These are phyloP conservation scores for Pythium brassicae DNA, from an alignment of 352 stramenopile genomes.

Conservation along the genomic window DNA sequence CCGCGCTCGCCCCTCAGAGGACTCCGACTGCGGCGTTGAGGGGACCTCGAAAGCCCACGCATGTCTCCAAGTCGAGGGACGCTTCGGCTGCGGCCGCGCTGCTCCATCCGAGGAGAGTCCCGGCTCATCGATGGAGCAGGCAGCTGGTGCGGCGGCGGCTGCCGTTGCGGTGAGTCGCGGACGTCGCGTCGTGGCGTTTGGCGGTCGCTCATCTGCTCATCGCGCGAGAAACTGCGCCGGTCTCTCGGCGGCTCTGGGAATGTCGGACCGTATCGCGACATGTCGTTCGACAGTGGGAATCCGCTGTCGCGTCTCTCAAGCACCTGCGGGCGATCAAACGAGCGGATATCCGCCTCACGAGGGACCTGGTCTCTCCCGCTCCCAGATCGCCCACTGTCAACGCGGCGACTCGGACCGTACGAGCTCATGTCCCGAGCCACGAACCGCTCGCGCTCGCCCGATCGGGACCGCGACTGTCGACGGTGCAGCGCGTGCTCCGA, in stretches of 20 bases:
- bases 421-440: slow-evolving; percentile 4
- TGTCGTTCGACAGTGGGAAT: background rate
- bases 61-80: slow-evolving; percentile 8
- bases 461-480: slow-evolving; percentile 11
- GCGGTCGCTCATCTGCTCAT: slow-evolving; percentile 18
- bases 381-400: background rate
- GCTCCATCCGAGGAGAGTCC: background rate
- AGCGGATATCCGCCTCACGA: slow-evolving; percentile 5
- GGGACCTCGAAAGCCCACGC: slow-evolving; percentile 3
- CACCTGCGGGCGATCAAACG: slow-evolving; percentile 3
- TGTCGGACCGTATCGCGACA: slow-evolving; percentile 16
- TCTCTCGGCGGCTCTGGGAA: slow-evolving; percentile 1
- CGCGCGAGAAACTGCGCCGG: slow-evolving; percentile 5
- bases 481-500: background rate
- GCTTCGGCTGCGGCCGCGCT: slow-evolving; percentile 8
- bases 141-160: background rate
- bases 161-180: background rate
- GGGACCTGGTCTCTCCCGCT: background rate
- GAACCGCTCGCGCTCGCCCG: slow-evolving; percentile 5
- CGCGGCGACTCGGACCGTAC: slow-evolving; percentile 6
- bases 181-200: background rate
- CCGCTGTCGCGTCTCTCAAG: slow-evolving; percentile 11
- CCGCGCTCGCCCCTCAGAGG: background rate
- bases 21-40: background rate
- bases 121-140: background rate